Evolutionary conservation across 2,329 filamentous ascomycete species (phyloP).

Genomic region (Plectosphaerella plurivora): DNA sequence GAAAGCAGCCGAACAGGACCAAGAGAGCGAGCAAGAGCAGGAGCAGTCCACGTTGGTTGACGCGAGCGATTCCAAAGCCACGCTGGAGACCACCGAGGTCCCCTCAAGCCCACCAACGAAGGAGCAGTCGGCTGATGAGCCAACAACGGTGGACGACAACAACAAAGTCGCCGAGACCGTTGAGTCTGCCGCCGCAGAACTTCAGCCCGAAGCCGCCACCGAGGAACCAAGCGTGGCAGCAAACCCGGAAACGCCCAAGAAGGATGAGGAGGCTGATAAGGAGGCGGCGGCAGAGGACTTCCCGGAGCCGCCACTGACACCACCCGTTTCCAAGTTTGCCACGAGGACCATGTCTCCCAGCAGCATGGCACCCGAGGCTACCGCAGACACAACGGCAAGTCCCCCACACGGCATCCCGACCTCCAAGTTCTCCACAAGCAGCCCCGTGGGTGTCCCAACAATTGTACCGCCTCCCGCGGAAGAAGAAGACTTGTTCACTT

Average conservation of each 20-base stretch:
- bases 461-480: constrained; percentile 4
- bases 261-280: constrained; percentile 1
- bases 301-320: constrained; percentile 3
- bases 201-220: too few relatives aligned
- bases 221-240: too few relatives aligned
- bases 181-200: too few relatives aligned
- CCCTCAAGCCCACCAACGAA: too few relatives aligned
- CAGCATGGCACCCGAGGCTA: neutral
- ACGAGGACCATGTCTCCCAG: neutral
- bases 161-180: neutral
- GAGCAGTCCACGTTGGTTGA: too few relatives aligned
- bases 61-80: too few relatives aligned
- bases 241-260: too few relatives aligned
- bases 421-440: constrained; percentile 37
- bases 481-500: neutral
- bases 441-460: constrained; percentile 15
- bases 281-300: constrained; percentile 3
- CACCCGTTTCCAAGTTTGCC: constrained; percentile 9
- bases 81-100: too few relatives aligned
- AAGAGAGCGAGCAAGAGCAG: too few relatives aligned
- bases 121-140: too few relatives aligned
- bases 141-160: too few relatives aligned
- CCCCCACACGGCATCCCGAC: constrained; percentile 25
- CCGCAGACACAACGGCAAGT: constrained; percentile 8
- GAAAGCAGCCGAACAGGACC: neutral